These are phyloP conservation scores for Colletotrichum sidae DNA, from an alignment of 2,329 filamentous ascomycete species.

Conservation along the genomic window DNA sequence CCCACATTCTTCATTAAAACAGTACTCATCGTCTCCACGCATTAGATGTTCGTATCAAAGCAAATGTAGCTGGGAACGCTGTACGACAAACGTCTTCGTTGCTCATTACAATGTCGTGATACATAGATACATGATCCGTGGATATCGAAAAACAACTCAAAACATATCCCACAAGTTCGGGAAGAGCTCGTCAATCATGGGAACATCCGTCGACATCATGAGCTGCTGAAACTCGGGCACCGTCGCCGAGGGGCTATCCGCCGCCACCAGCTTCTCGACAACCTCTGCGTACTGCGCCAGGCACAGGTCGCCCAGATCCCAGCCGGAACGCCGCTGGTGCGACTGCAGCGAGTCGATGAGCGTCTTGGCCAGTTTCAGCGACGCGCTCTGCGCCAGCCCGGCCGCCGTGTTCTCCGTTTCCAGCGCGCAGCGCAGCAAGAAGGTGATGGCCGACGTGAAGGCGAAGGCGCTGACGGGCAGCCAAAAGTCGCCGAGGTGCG, in stretches of 20 bases:
- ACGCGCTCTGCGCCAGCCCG: conserved; percentile 50
- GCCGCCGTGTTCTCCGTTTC: conserved; percentile 53
- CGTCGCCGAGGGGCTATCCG: conserved; percentile 29
- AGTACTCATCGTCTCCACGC: too few species aligned
- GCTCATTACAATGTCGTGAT: conserved; percentile 1
- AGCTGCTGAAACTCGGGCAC: conserved; percentile 35
- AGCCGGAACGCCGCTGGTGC: conserved; percentile 51
- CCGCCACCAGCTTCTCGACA: conserved; percentile 56
- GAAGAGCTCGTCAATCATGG: conserved; percentile 33
- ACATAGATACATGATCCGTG: conserved; percentile 8
- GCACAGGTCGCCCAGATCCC: conserved; percentile 65
- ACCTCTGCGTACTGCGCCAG: conserved; percentile 60
- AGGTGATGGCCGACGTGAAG: conserved; percentile 61
- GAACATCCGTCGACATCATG: conserved; percentile 36
- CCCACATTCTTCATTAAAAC: too few species aligned
- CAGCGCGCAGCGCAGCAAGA: conserved; percentile 60
- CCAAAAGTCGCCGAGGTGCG: conserved; percentile 62
- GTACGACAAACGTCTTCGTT: too few species aligned
- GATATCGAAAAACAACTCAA: conserved; percentile 4
- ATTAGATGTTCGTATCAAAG: too few species aligned
- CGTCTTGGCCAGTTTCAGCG: conserved; percentile 56
- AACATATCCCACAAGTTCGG: conserved; percentile 37
- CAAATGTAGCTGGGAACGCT: too few species aligned
- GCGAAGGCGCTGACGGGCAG: conserved; percentile 60
- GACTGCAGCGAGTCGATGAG: conserved; percentile 53